phyloP scores from a whole-genome alignment of 345 rosid species.

The Murraya paniculata region DNA sequence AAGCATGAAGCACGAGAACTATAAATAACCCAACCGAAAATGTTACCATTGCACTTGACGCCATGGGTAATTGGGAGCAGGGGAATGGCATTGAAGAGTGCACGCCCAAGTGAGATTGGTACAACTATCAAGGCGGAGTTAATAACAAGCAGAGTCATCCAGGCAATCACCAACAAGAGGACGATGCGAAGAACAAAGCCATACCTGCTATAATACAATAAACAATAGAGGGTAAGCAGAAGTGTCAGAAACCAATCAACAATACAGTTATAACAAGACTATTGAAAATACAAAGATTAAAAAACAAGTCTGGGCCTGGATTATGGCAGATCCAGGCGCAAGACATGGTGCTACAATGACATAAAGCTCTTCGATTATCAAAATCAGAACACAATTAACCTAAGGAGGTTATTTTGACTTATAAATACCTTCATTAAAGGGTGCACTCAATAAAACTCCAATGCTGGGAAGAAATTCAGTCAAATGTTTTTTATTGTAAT shows the following conservation, averaged over 20 bases:
- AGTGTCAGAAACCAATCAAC: not conserved
- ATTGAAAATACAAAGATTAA: not conserved
- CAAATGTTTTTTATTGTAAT: not conserved
- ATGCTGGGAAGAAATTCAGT: not conserved
- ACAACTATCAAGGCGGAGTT: constrained; percentile 86
- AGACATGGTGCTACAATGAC: not conserved
- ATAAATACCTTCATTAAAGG: not conserved
- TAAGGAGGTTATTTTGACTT: not conserved
- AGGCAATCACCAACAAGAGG: constrained; percentile 83
- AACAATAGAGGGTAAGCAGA: constrained; percentile 3
- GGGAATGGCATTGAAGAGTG: constrained; percentile 89
- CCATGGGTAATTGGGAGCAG: constrained; percentile 96
- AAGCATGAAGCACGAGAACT: not conserved
- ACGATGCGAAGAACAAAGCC: constrained; percentile 80
- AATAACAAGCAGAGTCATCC: constrained; percentile 94
- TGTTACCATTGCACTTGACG: constrained; percentile 91
- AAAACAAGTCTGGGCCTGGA: not conserved
- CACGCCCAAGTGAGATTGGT: constrained; percentile 94
- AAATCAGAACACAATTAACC: not conserved
- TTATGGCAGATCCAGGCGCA: not conserved
- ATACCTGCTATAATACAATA: constrained; percentile 58
- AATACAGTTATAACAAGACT: not conserved
- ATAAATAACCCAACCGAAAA: constrained; percentile 3
- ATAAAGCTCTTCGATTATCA: not conserved
- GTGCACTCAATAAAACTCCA: not conserved